These are phyloP conservation scores for Aurifilum marmelostoma DNA, from an alignment of 2,329 filamentous ascomycete genomes.

Conservation along the genomic window DNA sequence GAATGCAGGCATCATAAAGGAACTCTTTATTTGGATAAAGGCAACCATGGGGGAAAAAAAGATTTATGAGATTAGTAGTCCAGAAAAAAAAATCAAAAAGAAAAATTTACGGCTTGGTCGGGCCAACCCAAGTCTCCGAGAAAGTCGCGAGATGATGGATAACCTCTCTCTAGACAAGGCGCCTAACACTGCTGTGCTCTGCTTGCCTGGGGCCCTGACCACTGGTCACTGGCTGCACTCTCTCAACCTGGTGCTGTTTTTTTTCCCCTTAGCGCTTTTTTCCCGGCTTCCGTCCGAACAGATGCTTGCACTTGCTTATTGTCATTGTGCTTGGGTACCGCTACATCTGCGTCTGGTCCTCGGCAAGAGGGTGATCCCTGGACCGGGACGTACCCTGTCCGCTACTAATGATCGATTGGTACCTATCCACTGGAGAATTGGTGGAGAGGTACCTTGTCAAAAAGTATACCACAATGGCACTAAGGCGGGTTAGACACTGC, in stretches of 20 bases:
- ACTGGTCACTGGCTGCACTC: background rate
- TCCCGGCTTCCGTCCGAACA: slow-evolving; percentile 6
- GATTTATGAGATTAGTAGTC: background rate
- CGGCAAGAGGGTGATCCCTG: no score
- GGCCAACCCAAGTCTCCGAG: slow-evolving; percentile 27
- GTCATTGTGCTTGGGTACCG: slow-evolving; percentile 2
- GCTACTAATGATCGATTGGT: background rate
- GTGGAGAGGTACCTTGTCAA: background rate
- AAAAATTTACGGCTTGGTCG: slow-evolving; percentile 10
- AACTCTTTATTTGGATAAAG: background rate
- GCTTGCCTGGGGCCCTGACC: background rate
- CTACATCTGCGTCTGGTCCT: background rate
- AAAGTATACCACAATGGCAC: background rate
- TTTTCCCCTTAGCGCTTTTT: background rate
- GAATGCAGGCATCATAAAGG: slow-evolving; percentile 1
- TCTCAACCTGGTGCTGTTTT: background rate
- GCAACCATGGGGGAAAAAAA: background rate
- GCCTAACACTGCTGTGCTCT: background rate
- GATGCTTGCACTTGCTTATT: background rate
- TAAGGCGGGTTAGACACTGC: no score
- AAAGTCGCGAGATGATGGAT: slow-evolving; percentile 25
- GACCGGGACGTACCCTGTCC: background rate
- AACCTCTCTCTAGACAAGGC: background rate
- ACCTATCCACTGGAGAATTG: background rate
- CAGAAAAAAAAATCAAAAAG: background rate